Base-by-base conservation (phyloP, 352 stramenopile species). In the Phytophthora pinifolia region DNA sequence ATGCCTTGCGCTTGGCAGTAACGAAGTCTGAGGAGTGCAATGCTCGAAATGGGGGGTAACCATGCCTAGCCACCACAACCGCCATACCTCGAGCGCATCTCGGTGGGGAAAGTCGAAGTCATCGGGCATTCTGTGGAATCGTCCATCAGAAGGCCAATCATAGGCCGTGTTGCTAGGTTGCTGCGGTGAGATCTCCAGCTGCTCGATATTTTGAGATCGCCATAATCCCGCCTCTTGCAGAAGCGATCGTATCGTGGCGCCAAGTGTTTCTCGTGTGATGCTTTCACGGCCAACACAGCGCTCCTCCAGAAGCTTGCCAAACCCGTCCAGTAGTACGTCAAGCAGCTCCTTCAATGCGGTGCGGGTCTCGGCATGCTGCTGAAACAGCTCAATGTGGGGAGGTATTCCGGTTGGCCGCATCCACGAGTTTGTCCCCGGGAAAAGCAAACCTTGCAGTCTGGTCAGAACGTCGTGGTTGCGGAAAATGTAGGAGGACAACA, bases 401-500 rank as follows among this genome's bases (percentile, higher is more conserved):
- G 20, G 20, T 22, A 3, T 22, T 22, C 20, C 20, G 20, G 20
- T 22, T 22, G 20, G 20, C 20, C 20, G 3, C 20, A 22, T 22
- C 3, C 20, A n/a, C n/a, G n/a, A n/a, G n/a, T n/a, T n/a, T n/a
- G n/a, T n/a, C 20, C 20, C 20, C 20, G 20, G 1, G 20, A 22
- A 22, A 22, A 22, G 20, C 20, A 22, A 18, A 41, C 14, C 35
- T 41, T 18, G 4, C 35, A 17, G 20, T 22, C 20, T 41, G 35
- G 4, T 9, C 35, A 41, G 22, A 20, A 41, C 14, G 8, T 41
- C 35, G 35, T 12, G 20, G 4, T 35, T 25, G 13, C 22, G 25
- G 25, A 47, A 35, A 15, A 35, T 20, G 27, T 47, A 47, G 13
- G 41, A 36, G 1, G 41, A 35, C 27, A 47, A n/a, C n/a, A n/a